Percentiles rank a stretch among this genome's conserved stretches.
These are phyloP conservation scores for Penicillium olsonii DNA, from an alignment of 2,329 filamentous ascomycete genomes.

Conservation along the genomic window DNA sequence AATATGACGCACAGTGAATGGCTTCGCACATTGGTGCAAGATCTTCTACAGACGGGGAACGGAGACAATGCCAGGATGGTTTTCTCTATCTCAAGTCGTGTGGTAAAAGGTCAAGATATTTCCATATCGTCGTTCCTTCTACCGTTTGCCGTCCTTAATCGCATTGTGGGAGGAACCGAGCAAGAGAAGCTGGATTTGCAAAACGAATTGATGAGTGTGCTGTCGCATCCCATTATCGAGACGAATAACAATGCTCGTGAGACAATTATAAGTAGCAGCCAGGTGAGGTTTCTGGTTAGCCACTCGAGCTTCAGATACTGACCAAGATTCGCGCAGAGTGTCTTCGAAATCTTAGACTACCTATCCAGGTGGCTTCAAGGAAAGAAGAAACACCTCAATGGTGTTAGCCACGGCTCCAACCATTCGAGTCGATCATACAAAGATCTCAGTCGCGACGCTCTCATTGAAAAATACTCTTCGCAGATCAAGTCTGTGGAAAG, in stretches of 20 bases:
- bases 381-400: slow-evolving; percentile 59
- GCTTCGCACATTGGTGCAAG: slow-evolving; percentile 77
- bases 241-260: slow-evolving; percentile 64
- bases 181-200: slow-evolving; percentile 65
- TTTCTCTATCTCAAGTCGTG: slow-evolving; percentile 77
- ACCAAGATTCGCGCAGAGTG: slow-evolving; percentile 58
- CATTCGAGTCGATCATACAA: slow-evolving; percentile 32
- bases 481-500: slow-evolving; percentile 68
- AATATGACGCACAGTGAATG: slow-evolving; percentile 74
- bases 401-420: slow-evolving; percentile 27
- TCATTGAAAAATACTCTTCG: slow-evolving; percentile 35
- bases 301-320: slow-evolving; percentile 6
- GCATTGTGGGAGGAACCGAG: slow-evolving; percentile 72
- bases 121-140: slow-evolving; percentile 85
- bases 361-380: slow-evolving; percentile 85
- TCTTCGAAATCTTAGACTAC: slow-evolving; percentile 91
- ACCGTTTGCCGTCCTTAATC: slow-evolving; percentile 82
- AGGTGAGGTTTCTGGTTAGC: slow-evolving; percentile 58
- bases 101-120: slow-evolving; percentile 82
- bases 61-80: slow-evolving; percentile 73
- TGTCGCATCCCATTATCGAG: slow-evolving; percentile 63
- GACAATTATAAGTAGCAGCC: slow-evolving; percentile 79
- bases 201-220: slow-evolving; percentile 72
- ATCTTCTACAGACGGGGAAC: slow-evolving; percentile 77
- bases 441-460: slow-evolving; percentile 28